A percentile compares a stretch with the other conserved stretches of the same genome.
Conservation (phyloP, 306 rosid genomes). For the Myrica gale region DNA sequence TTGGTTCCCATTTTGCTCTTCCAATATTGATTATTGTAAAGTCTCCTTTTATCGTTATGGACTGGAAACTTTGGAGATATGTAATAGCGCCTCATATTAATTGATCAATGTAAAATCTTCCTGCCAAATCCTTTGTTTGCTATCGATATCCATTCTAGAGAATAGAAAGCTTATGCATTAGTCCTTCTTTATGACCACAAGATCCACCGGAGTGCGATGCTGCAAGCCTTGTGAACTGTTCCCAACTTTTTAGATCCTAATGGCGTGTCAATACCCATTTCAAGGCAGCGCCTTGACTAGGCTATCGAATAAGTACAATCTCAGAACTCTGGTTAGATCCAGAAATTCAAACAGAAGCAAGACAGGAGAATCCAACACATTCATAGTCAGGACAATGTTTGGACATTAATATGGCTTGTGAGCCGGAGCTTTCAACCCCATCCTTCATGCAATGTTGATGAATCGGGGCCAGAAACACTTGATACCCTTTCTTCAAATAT, state of each 20-base stretch:
- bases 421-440: not conserved
- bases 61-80: not conserved
- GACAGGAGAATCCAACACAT: not conserved
- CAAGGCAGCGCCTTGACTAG: not conserved
- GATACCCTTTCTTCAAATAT: too few species aligned
- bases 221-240: too few species aligned
- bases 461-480: too few species aligned
- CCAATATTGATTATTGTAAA: not conserved
- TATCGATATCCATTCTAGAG: not conserved
- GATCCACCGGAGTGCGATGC: not conserved
- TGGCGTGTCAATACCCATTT: not conserved
- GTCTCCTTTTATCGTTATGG: not conserved
- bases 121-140: constrained; percentile 5
- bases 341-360: not conserved
- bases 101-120: not conserved
- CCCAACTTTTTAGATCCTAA: too few species aligned
- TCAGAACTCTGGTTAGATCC: not conserved
- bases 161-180: not conserved
- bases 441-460: not conserved
- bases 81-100: not conserved
- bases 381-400: too few species aligned
- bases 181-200: not conserved
- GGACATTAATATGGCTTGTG: not conserved
- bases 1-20: not conserved
- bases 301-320: not conserved